Conservation (phyloP, 192 early-diverging fungal species). For the Coemansia furcata region DNA sequence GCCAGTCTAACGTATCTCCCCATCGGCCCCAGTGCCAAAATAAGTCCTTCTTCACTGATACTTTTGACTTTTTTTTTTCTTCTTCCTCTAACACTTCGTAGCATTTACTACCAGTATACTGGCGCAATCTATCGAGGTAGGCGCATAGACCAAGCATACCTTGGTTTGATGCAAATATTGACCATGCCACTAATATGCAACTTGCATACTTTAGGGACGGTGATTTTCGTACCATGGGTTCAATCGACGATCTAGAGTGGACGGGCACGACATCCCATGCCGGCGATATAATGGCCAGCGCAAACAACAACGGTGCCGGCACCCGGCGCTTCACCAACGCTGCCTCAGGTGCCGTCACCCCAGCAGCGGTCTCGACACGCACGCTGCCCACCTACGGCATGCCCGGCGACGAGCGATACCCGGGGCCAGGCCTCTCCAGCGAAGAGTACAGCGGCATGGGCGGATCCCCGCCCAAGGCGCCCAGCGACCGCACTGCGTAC, state of each 20-base stretch:
- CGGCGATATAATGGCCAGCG: constrained; percentile 36
- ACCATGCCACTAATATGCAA: too few species aligned
- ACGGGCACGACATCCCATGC: constrained; percentile 37
- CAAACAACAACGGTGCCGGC: constrained; percentile 5
- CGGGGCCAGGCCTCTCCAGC: background rate
- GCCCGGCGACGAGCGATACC: background rate
- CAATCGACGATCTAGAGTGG: constrained; percentile 42
- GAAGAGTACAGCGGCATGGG: constrained; percentile 1
- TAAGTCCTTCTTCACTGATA: background rate
- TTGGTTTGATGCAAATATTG: too few species aligned
- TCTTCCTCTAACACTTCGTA: background rate
- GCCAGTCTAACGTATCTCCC: background rate
- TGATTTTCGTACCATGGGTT: background rate
- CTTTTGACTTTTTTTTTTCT: constrained; percentile 3
- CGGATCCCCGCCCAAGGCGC: constrained; percentile 17
- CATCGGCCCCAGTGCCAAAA: background rate
- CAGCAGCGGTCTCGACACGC: constrained; percentile 19
- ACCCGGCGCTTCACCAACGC: background rate
- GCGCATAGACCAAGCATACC: background rate
- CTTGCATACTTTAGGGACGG: background rate
- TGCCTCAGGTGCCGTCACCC: background rate
- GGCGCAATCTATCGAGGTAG: background rate
- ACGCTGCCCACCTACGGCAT: constrained; percentile 25
- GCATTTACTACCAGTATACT: background rate
- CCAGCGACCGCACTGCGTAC: constrained; percentile 32